Percentiles rank a stretch among this genome's conserved stretches.
Evolutionary conservation across 768 basidiomycete genomes (phyloP).

Genomic region (Cyclocybe cylindracea): DNA sequence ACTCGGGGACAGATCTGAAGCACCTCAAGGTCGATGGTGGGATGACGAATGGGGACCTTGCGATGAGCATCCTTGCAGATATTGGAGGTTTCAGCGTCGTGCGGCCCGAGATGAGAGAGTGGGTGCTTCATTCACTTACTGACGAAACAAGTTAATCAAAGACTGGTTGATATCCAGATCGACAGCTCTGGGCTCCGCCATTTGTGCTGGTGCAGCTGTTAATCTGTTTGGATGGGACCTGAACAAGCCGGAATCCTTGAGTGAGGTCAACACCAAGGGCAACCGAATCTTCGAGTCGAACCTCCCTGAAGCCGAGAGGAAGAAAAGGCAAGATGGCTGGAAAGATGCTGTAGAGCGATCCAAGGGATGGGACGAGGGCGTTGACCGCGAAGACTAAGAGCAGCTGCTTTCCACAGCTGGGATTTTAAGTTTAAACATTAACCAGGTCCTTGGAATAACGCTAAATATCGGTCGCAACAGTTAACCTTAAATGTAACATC

Average conservation of each 20-base stretch:
- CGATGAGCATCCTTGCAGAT: conserved; percentile 85
- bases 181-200: conserved; percentile 92
- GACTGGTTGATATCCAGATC: conserved; percentile 52
- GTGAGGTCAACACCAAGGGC: conserved; percentile 85
- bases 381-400: conserved; percentile 17
- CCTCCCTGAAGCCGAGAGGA: conserved; percentile 51
- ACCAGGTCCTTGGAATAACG: background rate
- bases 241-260: conserved; percentile 75
- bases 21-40: conserved; percentile 97
- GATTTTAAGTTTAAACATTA: background rate
- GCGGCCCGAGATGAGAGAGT: conserved; percentile 97
- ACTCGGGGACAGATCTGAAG: conserved; percentile 78
- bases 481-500: too few relatives aligned
- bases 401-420: background rate
- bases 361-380: conserved; percentile 75
- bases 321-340: conserved; percentile 80
- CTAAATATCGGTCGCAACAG: too few relatives aligned
- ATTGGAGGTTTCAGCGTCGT: conserved; percentile 91
- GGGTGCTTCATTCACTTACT: conserved; percentile 28
- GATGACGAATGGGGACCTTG: conserved; percentile 92
- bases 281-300: conserved; percentile 68
- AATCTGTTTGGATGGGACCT: conserved; percentile 93
- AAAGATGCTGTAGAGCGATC: conserved; percentile 85
- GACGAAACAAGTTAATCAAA: background rate
- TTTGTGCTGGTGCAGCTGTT: conserved; percentile 90